Evolutionary conservation across 495 filamentous ascomycete genomes (phyloP), one percentile per base, ranked within the genome.

Genomic region (Pseudoneurospora amorphoporcata): DNA sequence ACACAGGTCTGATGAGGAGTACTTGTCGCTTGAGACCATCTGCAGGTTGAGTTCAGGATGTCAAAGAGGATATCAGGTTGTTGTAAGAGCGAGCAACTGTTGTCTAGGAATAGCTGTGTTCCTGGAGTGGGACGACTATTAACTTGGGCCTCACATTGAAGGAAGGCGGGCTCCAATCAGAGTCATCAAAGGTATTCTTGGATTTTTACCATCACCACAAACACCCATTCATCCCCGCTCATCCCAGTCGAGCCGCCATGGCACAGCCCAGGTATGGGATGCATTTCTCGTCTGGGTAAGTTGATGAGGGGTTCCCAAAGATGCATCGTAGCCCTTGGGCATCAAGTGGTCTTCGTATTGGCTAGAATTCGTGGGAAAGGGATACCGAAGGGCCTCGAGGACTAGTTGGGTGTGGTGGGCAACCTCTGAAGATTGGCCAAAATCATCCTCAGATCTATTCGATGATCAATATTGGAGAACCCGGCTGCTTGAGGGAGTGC

Each of bases 221-320:
- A 72, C 61, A 16, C 39, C n/a, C 16, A 39, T 39, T 23, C 8
- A 14, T 38, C 17, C 17, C 29, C 8, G 12, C 17, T 72, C 39
- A 16, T n/a, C 10, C 43, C 19, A 68, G 53, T 29, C 19, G 35
- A 65, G 35, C 53, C 68, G 69, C 38, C 69, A 39, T 73, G 43
- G 37, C 45, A 70, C 43, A 70, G 68, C 29, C 38, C 41, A 68
- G 35, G 32, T 38, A 58, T 17, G 29, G 32, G 47, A 61, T 61
- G 12, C 2, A 61, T 16, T 35, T 61, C 23, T 35, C 23, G 23
- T 32, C 53, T 32, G 53, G 53, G 23, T 61, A 65, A 38, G 35
- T 53, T 53, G 43, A 68, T 68, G 75, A 76, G 77, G 77, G 77
- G 74, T 79, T 76, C 76, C 77, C 76, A 76, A 76, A n/a, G 45